These are phyloP conservation scores for Penicillium sp. DNA, from an alignment of 2,329 filamentous ascomycete genomes.

Conservation along the genomic window DNA sequence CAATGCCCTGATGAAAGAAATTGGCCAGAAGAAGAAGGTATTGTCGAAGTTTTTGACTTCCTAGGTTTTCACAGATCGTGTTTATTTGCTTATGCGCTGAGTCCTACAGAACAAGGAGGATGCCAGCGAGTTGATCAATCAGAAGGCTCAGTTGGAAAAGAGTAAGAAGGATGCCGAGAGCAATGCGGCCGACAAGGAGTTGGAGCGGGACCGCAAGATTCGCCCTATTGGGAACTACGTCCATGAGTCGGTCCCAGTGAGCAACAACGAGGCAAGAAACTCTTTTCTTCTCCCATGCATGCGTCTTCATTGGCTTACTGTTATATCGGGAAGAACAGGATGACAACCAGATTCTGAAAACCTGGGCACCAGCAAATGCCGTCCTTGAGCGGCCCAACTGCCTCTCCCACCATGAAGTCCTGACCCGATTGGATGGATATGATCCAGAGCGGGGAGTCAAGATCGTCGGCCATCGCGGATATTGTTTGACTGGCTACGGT, in stretches of 20 bases:
- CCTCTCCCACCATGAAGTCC: slow-evolving; percentile 92
- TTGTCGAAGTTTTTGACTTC: neutral
- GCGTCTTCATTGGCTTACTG: neutral
- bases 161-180: slow-evolving; percentile 76
- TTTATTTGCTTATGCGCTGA: slow-evolving; percentile 8
- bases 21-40: slow-evolving; percentile 85
- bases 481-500: slow-evolving; percentile 85
- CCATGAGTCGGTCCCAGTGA: slow-evolving; percentile 77
- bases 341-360: slow-evolving; percentile 70
- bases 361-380: slow-evolving; percentile 73
- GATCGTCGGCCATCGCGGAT: slow-evolving; percentile 88
- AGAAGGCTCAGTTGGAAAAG: slow-evolving; percentile 72
- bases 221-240: slow-evolving; percentile 87
- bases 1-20: slow-evolving; percentile 84
- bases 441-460: slow-evolving; percentile 90
- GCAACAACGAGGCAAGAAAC: slow-evolving; percentile 63
- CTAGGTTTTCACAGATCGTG: neutral
- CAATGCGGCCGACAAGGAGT: slow-evolving; percentile 67
- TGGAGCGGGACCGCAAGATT: slow-evolving; percentile 67
- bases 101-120: slow-evolving; percentile 68
- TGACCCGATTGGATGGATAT: slow-evolving; percentile 80
- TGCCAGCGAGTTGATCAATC: slow-evolving; percentile 68
- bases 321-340: slow-evolving; percentile 47
- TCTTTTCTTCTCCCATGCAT: neutral
- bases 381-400: slow-evolving; percentile 67